Percentiles rank a stretch among this genome's conserved stretches.
phyloP scores from a whole-genome alignment of 192 early-diverging fungal species.

The Backusella psychrophila region DNA sequence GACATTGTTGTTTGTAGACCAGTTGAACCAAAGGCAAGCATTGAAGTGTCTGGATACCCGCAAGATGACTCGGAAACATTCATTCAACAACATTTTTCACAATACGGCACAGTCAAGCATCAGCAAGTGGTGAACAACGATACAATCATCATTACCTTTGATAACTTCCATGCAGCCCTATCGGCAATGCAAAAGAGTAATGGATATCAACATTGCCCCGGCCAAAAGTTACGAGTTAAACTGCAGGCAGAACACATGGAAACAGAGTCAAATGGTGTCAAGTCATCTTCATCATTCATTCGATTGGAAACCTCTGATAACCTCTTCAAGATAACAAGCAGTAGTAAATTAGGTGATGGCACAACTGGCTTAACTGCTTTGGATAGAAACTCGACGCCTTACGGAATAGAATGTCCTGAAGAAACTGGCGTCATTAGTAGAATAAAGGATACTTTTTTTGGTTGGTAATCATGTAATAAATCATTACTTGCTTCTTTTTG shows the following conservation, averaged over 20 bases:
- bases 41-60: constrained; percentile 2
- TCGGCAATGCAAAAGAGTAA: neutral
- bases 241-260: neutral
- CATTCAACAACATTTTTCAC: neutral
- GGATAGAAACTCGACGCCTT: constrained; percentile 24
- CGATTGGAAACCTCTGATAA: neutral
- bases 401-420: constrained; percentile 9
- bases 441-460: constrained; percentile 3
- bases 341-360: neutral
- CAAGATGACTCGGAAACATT: neutral
- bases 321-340: neutral
- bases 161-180: neutral
- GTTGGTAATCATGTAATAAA: neutral
- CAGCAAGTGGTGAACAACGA: neutral
- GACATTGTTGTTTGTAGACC: neutral
- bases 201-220: neutral
- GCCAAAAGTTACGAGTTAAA: neutral
- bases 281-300: neutral
- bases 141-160: neutral
- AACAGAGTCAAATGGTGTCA: neutral
- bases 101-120: neutral
- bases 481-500: neutral
- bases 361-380: neutral
- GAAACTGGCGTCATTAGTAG: neutral
- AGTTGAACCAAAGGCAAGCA: neutral